Evolutionary conservation across 2,329 filamentous ascomycete species (phyloP).

Genomic region (Xylariomycetidae sp.): DNA sequence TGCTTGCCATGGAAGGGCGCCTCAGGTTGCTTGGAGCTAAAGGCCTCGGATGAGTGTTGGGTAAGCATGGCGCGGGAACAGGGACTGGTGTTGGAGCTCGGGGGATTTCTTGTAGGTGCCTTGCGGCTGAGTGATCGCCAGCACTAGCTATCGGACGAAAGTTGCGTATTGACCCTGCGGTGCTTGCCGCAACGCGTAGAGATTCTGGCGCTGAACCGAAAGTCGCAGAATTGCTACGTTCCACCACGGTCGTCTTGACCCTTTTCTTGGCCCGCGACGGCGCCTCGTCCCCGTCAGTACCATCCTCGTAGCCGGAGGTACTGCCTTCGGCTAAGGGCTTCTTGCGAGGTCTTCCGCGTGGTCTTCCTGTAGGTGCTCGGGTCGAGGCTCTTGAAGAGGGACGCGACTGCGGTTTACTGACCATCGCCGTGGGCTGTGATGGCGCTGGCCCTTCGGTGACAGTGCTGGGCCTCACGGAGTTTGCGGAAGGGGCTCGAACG

Average conservation of each 20-base stretch:
- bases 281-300: conserved; percentile 53
- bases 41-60: conserved; percentile 27
- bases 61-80: conserved; percentile 22
- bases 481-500: conserved; percentile 8
- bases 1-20: conserved; percentile 53
- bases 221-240: conserved; percentile 63
- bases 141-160: conserved; percentile 65
- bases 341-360: conserved; percentile 51
- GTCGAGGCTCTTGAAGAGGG: conserved; percentile 56
- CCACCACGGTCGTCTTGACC: conserved; percentile 68
- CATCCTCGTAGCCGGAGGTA: conserved; percentile 68
- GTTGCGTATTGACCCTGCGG: conserved; percentile 77
- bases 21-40: conserved; percentile 46
- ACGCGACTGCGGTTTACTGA: conserved; percentile 42
- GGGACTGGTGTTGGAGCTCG: conserved; percentile 74
- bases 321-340: conserved; percentile 51
- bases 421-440: conserved; percentile 21
- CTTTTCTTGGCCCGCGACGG: conserved; percentile 60
- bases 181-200: conserved; percentile 83
- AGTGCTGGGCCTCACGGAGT: conserved; percentile 11
- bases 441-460: conserved; percentile 11
- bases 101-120: conserved; percentile 64
- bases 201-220: conserved; percentile 74
- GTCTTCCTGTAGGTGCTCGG: conserved; percentile 45
- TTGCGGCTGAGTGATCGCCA: conserved; percentile 35